Evolutionary conservation across 2,329 filamentous ascomycete genomes (phyloP), one percentile per base, ranked within the genome.

Genomic region (Corynespora cassiicola): DNA sequence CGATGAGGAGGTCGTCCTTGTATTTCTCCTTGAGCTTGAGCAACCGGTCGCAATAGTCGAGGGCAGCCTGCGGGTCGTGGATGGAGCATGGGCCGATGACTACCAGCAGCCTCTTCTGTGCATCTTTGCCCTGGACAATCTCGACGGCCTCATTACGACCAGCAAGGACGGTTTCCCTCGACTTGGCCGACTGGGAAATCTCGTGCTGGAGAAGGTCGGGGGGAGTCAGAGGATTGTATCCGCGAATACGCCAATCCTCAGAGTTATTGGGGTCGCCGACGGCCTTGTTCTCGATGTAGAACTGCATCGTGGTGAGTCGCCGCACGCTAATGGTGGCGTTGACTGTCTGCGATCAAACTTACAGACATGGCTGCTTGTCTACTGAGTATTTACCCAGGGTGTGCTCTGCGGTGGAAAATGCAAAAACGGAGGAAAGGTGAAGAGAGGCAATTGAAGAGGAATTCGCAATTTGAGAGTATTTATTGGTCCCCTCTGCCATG

Each of bases 31-130:
- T 91, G 60, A 95, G 77, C 63, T 82, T 77, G 54, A 95, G 69
- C 48, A 99, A 79, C 52, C 86, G 79, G 63, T 90, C 84, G 78
- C 90, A 95, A 83, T 99, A 99, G 65, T 92, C 89, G 54, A 96
- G 81, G 8, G 92, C 92, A 48, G 90, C 87, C 38, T 85, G 76
- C 12, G 94, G 92, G 68, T 99, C 94, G 76, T 99, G 94, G 70
- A 99, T 96, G 16, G 90, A 96, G 79, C 94, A 99, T 17, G 94
- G 94, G 1, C 94, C 94, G 50, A 97, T 85, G 62, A 97, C 86
- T 50, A 99, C 85, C 34, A 89, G 74, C 31, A 89, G 67, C 39
- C 84, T 74, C 61, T 79, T 71, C 54, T 76, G 73, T 24, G 72
- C 65, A 57, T 85, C 78, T 42, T 68, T 74, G 61, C 82, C 79